Percentiles rank a stretch among this genome's conserved stretches.
These are phyloP conservation scores for Penicillium griseofulvum DNA, from an alignment of 2,329 filamentous ascomycete genomes.

Conservation along the genomic window DNA sequence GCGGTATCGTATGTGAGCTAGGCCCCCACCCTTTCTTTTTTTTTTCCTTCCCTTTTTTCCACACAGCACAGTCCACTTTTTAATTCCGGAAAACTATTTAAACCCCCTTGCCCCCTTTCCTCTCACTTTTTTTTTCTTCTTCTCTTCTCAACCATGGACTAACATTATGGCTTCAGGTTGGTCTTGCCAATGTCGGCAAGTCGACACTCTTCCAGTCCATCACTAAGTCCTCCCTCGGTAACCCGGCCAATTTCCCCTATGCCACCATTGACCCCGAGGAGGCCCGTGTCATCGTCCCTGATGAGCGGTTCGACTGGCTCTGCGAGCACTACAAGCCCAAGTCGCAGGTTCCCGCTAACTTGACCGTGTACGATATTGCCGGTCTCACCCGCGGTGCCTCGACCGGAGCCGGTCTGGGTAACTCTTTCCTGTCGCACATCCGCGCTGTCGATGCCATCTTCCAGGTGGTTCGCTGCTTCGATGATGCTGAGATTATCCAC, in stretches of 20 bases:
- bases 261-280: slow-evolving; percentile 99
- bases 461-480: slow-evolving; percentile 94
- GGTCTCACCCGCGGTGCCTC: slow-evolving; percentile 94
- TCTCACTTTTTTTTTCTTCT: slow-evolving; percentile 15
- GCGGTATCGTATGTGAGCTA: slow-evolving; percentile 85
- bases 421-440: slow-evolving; percentile 97
- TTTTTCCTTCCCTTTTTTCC: slow-evolving; percentile 26
- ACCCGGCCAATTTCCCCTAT: slow-evolving; percentile 99
- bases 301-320: slow-evolving; percentile 94
- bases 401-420: slow-evolving; percentile 94
- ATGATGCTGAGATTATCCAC: slow-evolving; percentile 99
- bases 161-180: slow-evolving; percentile 62
- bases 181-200: slow-evolving; percentile 98
- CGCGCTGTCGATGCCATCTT: slow-evolving; percentile 97
- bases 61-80: slow-evolving; percentile 28
- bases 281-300: slow-evolving; percentile 92
- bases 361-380: slow-evolving; percentile 98
- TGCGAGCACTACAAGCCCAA: slow-evolving; percentile 97
- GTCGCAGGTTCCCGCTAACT: slow-evolving; percentile 91
- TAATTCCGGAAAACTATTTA: slow-evolving; percentile 27
- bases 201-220: slow-evolving; percentile 99
- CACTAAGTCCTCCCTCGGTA: slow-evolving; percentile 94
- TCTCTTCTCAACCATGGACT: slow-evolving; percentile 17
- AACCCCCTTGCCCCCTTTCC: slow-evolving; percentile 16
- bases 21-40: slow-evolving; percentile 36